These are phyloP conservation scores for Candida parachauliodes DNA, from an alignment of 805 yeast species.

Conservation along the genomic window DNA sequence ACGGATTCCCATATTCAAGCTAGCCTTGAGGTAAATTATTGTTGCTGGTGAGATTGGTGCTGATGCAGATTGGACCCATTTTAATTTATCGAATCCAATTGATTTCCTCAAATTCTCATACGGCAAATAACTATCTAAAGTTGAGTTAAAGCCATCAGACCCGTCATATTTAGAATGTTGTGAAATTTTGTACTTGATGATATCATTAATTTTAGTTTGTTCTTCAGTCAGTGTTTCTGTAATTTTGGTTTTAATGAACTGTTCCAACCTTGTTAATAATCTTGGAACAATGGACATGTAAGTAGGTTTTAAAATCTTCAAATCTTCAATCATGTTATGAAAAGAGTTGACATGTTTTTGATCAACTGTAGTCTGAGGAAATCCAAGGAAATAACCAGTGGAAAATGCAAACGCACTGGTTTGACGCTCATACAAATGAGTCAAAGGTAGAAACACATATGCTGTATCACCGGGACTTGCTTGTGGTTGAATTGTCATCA, in stretches of 20 bases:
- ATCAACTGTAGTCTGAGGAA: constrained; percentile 21
- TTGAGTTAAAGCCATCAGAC: constrained; percentile 18
- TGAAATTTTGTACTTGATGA: constrained; percentile 17
- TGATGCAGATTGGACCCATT: constrained; percentile 29
- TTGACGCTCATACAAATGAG: constrained; percentile 36
- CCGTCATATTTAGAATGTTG: constrained; percentile 36
- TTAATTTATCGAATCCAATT: constrained; percentile 27
- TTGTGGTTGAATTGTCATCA: constrained; percentile 8
- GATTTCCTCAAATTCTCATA: constrained; percentile 28
- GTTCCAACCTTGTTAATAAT: constrained; percentile 37
- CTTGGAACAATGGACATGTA: constrained; percentile 31
- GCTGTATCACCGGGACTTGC: constrained; percentile 10
- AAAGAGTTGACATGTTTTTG: constrained; percentile 17
- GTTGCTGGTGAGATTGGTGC: constrained; percentile 25
- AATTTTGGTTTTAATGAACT: constrained; percentile 15
- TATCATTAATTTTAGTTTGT: constrained; percentile 14
- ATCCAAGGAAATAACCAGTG: constrained; percentile 27
- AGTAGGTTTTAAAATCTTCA: constrained; percentile 24
- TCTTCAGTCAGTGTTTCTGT: constrained; percentile 9
- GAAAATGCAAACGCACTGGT: constrained; percentile 17
- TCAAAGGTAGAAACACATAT: constrained; percentile 31
- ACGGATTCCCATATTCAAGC: constrained; percentile 22
- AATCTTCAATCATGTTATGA: constrained; percentile 26
- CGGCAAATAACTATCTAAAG: constrained; percentile 15
- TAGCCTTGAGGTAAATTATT: constrained; percentile 22